These are phyloP conservation scores for Neofusicoccum cordaticola DNA, from an alignment of 2,329 filamentous ascomycete species.

Conservation along the genomic window DNA sequence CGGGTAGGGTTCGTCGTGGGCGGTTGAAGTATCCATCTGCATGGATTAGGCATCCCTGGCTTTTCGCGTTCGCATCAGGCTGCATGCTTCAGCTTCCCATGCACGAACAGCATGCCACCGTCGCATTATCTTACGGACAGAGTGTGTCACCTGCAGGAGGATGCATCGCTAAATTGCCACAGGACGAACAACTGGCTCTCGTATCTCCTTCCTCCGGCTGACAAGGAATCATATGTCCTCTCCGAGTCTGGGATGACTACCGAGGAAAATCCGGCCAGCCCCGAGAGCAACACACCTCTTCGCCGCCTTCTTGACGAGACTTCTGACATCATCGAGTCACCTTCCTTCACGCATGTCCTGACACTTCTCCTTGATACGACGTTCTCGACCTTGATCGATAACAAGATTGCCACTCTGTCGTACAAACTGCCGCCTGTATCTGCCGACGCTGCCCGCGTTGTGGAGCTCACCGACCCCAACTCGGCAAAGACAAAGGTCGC, in stretches of 20 bases:
- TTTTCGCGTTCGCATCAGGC: no score
- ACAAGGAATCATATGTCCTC: constrained; percentile 80
- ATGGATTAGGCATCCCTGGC: no score
- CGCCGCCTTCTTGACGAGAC: constrained; percentile 91
- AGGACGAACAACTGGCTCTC: constrained; percentile 65
- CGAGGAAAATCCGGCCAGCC: constrained; percentile 28
- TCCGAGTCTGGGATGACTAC: constrained; percentile 74
- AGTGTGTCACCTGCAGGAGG: no score
- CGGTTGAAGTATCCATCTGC: no score
- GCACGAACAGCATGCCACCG: no score
- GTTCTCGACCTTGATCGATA: constrained; percentile 80
- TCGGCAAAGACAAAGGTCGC: constrained; percentile 70
- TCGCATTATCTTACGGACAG: no score
- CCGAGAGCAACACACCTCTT: constrained; percentile 51
- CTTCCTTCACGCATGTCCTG: constrained; percentile 82
- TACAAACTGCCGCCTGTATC: constrained; percentile 63
- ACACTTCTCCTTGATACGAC: constrained; percentile 81
- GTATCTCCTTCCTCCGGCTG: constrained; percentile 75
- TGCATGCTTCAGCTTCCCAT: no score
- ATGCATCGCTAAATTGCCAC: not conserved
- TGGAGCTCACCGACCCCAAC: constrained; percentile 51
- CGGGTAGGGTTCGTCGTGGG: no score
- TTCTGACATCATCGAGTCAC: constrained; percentile 91
- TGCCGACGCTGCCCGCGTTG: constrained; percentile 42
- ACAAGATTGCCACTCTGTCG: constrained; percentile 73